These are phyloP conservation scores for Solanum chacoense DNA, from an alignment of 305 asterid genomes.

Conservation along the genomic window DNA sequence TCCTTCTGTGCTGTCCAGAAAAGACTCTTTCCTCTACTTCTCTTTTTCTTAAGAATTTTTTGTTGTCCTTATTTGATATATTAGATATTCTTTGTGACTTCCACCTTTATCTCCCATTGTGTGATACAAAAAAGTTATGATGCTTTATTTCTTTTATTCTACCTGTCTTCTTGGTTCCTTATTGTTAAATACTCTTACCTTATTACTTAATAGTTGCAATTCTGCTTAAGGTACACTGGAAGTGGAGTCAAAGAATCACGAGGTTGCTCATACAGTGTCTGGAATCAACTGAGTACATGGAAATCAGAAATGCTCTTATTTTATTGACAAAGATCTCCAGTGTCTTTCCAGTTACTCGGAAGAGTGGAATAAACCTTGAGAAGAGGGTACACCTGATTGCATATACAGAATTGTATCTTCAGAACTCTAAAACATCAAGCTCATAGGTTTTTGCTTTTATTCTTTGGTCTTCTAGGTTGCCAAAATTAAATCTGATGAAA, in stretches of 20 bases:
- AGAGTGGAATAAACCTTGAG: slow-evolving; percentile 97
- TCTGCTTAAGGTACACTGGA: slow-evolving; percentile 80
- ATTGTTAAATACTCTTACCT: background rate
- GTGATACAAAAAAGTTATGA: background rate
- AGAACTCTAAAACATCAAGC: background rate
- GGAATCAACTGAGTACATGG: slow-evolving; percentile 97
- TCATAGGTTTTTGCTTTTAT: slow-evolving; percentile 5
- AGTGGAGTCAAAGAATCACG: slow-evolving; percentile 99
- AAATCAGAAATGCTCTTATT: slow-evolving; percentile 91
- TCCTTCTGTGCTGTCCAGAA: too few relatives aligned
- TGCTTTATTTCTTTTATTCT: background rate
- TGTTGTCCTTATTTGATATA: background rate
- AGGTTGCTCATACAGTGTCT: slow-evolving; percentile 89
- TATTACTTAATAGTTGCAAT: background rate
- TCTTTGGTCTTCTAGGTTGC: slow-evolving; percentile 56
- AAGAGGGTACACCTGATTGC: slow-evolving; percentile 58
- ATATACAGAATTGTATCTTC: background rate
- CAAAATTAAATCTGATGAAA: slow-evolving; percentile 90
- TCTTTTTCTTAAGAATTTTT: background rate
- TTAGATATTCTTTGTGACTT: background rate
- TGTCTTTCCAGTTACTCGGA: slow-evolving; percentile 95
- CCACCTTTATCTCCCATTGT: background rate
- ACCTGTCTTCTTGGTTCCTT: background rate
- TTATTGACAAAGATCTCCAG: slow-evolving; percentile 78
- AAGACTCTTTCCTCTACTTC: background rate